Percentiles rank a stretch among this genome's conserved stretches.
These are phyloP conservation scores for Botryosphaeria agaves DNA, from an alignment of 2,329 filamentous ascomycete genomes.

Conservation along the genomic window DNA sequence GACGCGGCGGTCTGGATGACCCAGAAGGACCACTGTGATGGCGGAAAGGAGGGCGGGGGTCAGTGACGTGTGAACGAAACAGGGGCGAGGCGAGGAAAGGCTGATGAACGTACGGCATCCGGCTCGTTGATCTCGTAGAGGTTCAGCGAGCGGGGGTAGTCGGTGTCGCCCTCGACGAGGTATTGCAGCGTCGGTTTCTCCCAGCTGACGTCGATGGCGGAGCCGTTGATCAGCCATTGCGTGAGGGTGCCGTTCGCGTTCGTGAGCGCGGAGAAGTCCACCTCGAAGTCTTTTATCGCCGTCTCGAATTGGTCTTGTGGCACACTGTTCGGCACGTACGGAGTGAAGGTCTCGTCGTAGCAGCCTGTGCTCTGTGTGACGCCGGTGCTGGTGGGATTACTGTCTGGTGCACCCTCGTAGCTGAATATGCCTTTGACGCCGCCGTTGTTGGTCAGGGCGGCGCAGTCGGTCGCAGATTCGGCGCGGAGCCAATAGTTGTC, in stretches of 20 bases:
- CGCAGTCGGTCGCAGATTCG: conserved; percentile 11
- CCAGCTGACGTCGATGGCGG: conserved; percentile 19
- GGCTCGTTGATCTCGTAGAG: conserved; percentile 20
- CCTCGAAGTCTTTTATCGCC: conserved; percentile 14
- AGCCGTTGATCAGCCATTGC: conserved; percentile 22
- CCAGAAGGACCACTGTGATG: conserved; percentile 14
- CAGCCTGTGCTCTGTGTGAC: conserved; percentile 19
- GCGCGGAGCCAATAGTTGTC: conserved; percentile 13
- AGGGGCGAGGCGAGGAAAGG: no score
- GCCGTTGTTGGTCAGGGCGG: conserved; percentile 14
- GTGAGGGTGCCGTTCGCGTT: conserved; percentile 22
- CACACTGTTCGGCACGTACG: conserved; percentile 18
- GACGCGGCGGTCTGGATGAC: conserved; percentile 4
- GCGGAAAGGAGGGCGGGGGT: no score
- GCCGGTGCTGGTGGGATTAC: conserved; percentile 12
- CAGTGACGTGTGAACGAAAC: no score
- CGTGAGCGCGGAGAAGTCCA: conserved; percentile 16
- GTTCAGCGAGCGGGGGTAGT: conserved; percentile 20
- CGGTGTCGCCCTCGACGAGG: conserved; percentile 20
- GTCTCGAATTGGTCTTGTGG: conserved; percentile 15
- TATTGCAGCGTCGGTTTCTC: conserved; percentile 5
- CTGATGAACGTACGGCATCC: no score
- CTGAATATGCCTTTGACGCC: conserved; percentile 18
- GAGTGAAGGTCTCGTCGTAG: conserved; percentile 22
- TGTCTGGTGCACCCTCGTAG: conserved; percentile 17